Conservation (phyloP, 169 alveolate species). For the Eimeria mitis region DNA sequence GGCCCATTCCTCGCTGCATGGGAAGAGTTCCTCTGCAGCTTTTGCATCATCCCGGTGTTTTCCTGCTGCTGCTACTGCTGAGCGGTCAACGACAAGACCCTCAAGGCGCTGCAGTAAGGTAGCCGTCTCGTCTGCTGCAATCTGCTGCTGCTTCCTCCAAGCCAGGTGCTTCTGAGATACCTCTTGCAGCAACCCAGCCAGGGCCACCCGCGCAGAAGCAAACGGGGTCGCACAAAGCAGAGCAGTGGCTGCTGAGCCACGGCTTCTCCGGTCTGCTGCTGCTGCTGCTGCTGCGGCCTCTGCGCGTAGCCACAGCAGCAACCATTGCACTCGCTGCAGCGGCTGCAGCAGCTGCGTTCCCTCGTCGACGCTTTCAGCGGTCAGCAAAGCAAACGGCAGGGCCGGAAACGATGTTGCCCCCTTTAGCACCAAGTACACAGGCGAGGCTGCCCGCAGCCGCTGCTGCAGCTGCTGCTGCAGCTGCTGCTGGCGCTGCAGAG, state of each 20-base stretch:
- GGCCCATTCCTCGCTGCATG: conserved; percentile 56
- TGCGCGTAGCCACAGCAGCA: conserved; percentile 64
- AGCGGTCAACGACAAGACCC: conserved; percentile 59
- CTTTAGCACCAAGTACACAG: not conserved
- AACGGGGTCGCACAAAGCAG: not conserved
- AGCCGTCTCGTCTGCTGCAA: conserved; percentile 66
- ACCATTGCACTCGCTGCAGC: conserved; percentile 61
- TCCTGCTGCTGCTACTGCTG: conserved; percentile 13
- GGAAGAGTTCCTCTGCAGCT: conserved; percentile 54
- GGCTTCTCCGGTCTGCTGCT: conserved; percentile 18
- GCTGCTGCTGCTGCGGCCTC: conserved; percentile 65
- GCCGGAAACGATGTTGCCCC: conserved; percentile 41
- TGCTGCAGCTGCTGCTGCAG: conserved; percentile 1
- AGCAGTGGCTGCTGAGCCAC: conserved; percentile 7
- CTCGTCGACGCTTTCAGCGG: not conserved
- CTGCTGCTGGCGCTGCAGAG: conserved; percentile 6
- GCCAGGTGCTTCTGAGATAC: conserved; percentile 50
- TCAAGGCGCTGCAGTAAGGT: conserved; percentile 64
- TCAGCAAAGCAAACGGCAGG: conserved; percentile 33
- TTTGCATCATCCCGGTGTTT: conserved; percentile 17
- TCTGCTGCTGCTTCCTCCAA: conserved; percentile 44
- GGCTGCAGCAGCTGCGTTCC: conserved; percentile 40
- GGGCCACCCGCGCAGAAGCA: conserved; percentile 31
- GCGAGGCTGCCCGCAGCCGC: not conserved
- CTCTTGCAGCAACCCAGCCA: conserved; percentile 58